Conservation (phyloP, 2,329 filamentous ascomycete genomes). For the Lecanicillium sp. region DNA sequence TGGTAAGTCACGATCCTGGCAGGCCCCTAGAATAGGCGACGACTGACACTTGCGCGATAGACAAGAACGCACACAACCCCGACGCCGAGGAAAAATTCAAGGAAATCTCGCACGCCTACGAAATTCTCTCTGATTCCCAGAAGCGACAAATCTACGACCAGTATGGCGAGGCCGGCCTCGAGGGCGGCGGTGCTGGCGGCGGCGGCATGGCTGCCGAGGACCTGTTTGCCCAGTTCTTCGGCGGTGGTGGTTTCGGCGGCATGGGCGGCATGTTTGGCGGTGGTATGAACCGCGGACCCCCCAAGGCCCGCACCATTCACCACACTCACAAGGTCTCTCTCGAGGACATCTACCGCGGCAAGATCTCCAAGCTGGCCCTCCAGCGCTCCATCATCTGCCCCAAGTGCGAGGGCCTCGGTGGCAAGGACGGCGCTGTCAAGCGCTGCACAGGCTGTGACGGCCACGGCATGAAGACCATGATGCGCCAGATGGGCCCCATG, state of each 20-base stretch:
- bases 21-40: neutral
- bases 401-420: conserved; percentile 87
- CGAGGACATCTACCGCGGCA: conserved; percentile 96
- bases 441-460: conserved; percentile 87
- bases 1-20: conserved; percentile 52
- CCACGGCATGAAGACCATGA: conserved; percentile 98
- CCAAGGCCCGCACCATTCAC: conserved; percentile 89
- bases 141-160: conserved; percentile 93
- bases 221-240: conserved; percentile 95
- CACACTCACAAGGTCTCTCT: conserved; percentile 98
- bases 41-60: conserved; percentile 35
- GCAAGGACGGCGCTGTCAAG: conserved; percentile 96
- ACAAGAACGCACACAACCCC: conserved; percentile 95
- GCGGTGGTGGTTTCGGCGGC: conserved; percentile 55
- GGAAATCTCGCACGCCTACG: conserved; percentile 91
- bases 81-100: conserved; percentile 97
- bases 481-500: conserved; percentile 99
- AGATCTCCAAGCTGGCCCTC: conserved; percentile 92
- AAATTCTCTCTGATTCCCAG: conserved; percentile 84
- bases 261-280: conserved; percentile 71
- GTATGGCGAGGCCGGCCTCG: conserved; percentile 93
- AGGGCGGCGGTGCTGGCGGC: conserved; percentile 70
- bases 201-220: conserved; percentile 93
- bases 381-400: conserved; percentile 97
- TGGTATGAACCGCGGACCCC: conserved; percentile 70